Percentiles rank a stretch among this genome's conserved stretches.
Evolutionary conservation across 805 yeast genomes (phyloP).

Genomic region (Grigorovia humatica): DNA sequence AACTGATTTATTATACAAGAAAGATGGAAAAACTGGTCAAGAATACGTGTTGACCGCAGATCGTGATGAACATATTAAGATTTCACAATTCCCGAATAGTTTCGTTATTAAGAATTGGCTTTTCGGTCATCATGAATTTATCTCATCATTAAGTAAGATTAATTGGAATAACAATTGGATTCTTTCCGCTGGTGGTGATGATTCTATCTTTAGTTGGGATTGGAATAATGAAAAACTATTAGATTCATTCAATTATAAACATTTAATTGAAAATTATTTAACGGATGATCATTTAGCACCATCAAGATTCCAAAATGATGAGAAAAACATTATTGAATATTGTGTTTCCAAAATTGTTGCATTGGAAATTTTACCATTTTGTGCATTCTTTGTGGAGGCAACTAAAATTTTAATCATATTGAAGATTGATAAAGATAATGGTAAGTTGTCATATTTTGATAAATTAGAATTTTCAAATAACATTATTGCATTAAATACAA

Average conservation of each 20-base stretch:
- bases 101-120: slow-evolving; percentile 72
- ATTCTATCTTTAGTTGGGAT: slow-evolving; percentile 61
- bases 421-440: slow-evolving; percentile 14
- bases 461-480: slow-evolving; percentile 24
- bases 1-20: slow-evolving; percentile 45
- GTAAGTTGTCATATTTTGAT: slow-evolving; percentile 18
- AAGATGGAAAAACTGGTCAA: slow-evolving; percentile 26
- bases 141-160: slow-evolving; percentile 55
- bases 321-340: slow-evolving; percentile 38
- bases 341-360: slow-evolving; percentile 39
- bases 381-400: slow-evolving; percentile 43
- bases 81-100: slow-evolving; percentile 69
- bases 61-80: slow-evolving; percentile 90
- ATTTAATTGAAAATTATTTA: slow-evolving; percentile 34
- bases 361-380: slow-evolving; percentile 21
- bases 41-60: slow-evolving; percentile 65
- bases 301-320: slow-evolving; percentile 48
- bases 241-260: slow-evolving; percentile 39
- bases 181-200: slow-evolving; percentile 90
- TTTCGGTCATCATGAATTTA: slow-evolving; percentile 79
- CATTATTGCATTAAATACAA: slow-evolving; percentile 24
- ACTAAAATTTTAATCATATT: slow-evolving; percentile 34
- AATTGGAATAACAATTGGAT: slow-evolving; percentile 39
- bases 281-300: slow-evolving; percentile 54
- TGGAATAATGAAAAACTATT: slow-evolving; percentile 52